These are phyloP conservation scores for Pholiota molesta DNA, from an alignment of 768 basidiomycete genomes.

Conservation along the genomic window DNA sequence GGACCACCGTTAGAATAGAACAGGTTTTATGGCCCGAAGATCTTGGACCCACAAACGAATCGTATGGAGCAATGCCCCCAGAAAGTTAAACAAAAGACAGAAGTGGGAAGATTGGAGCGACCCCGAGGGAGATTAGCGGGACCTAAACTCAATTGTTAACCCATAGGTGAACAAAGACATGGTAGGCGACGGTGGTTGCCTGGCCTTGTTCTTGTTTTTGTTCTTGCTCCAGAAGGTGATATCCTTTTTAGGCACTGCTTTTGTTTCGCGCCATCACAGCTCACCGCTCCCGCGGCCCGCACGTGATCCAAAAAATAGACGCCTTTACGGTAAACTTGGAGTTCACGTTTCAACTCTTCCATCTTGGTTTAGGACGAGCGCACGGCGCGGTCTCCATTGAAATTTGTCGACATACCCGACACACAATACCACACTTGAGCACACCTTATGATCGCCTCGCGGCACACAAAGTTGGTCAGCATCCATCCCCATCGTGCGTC, in stretches of 20 bases:
- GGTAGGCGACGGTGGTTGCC: slow-evolving; percentile 32
- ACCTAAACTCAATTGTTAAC: slow-evolving; percentile 4
- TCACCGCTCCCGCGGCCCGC: not conserved
- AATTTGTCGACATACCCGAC: not conserved
- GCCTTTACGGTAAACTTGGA: not conserved
- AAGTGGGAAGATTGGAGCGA: not conserved
- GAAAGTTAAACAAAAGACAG: not conserved
- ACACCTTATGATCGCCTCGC: slow-evolving; percentile 11
- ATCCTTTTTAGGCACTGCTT: slow-evolving; percentile 16
- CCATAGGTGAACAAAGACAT: slow-evolving; percentile 11
- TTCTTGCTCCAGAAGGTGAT: not conserved
- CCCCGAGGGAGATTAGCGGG: not conserved
- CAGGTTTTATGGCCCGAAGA: not conserved
- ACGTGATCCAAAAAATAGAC: slow-evolving; percentile 5
- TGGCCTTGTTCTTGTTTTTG: slow-evolving; percentile 3
- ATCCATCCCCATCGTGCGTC: not conserved
- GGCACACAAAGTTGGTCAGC: slow-evolving; percentile 44
- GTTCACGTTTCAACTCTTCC: not conserved
- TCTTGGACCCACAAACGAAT: not conserved
- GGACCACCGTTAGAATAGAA: not conserved
- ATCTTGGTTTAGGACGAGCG: not conserved
- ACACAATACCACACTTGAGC: not conserved
- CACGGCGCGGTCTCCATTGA: not conserved
- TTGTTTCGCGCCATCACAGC: slow-evolving; percentile 15
- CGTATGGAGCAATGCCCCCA: not conserved